phyloP scores from a whole-genome alignment of 495 filamentous ascomycete species.

The Daldinia concentrica region DNA sequence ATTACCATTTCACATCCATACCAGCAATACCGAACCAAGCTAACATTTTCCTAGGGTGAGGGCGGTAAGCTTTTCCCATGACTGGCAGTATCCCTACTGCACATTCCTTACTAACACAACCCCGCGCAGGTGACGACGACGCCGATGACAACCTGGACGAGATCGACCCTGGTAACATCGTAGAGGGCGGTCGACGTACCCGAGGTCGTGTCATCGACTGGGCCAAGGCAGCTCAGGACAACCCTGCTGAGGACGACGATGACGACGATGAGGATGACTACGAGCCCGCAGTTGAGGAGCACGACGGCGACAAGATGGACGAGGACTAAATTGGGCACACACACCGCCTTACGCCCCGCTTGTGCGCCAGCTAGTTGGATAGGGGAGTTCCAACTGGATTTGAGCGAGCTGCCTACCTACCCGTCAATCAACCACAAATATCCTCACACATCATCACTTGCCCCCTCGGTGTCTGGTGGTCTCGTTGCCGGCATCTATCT shows the following conservation, averaged over 20 bases:
- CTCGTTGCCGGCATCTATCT: constrained; percentile 8
- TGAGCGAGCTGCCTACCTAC: not conserved
- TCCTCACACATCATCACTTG: constrained; percentile 15
- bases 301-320: constrained; percentile 55
- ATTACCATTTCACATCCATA: constrained; percentile 10
- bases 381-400: constrained; percentile 23
- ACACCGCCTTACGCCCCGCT: not conserved
- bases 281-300: constrained; percentile 49
- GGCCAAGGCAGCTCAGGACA: constrained; percentile 77
- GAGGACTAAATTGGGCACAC: constrained; percentile 49
- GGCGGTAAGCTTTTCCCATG: constrained; percentile 51
- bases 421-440: constrained; percentile 7
- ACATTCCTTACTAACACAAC: constrained; percentile 24
- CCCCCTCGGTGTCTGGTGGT: constrained; percentile 18
- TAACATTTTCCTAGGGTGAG: constrained; percentile 47
- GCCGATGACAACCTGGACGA: constrained; percentile 87
- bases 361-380: constrained; percentile 24
- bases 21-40: constrained; percentile 12
- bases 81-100: constrained; percentile 20
- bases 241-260: constrained; percentile 75
- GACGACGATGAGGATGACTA: constrained; percentile 83
- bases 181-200: constrained; percentile 79
- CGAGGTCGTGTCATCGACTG: constrained; percentile 86
- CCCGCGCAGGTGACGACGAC: constrained; percentile 65
- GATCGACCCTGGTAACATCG: constrained; percentile 89